Evolutionary conservation across 805 yeast genomes (phyloP).

Genomic region (fission yeast (Schizosaccharomyces pombe)): ASM294v3 CU329670.1:647001-647500

Average conservation of each 20-base stretch:
- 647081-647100: conserved; percentile 18
- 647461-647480: background rate
- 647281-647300: background rate
- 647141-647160: conserved; percentile 14
- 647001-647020: conserved; percentile 22
- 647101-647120: conserved; percentile 18
- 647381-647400: background rate
- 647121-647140: conserved; percentile 13
- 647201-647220: conserved; percentile 69
- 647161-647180: conserved; percentile 31
- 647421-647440: background rate
- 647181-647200: conserved; percentile 54
- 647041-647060: conserved; percentile 70
- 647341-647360: background rate
- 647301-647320: background rate
- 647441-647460: background rate
- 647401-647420: background rate
- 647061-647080: conserved; percentile 50
- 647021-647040: conserved; percentile 18
- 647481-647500: background rate
- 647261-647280: background rate
- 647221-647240: conserved; percentile 38
- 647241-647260: background rate
- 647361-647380: background rate
- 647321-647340: background rate